Evolutionary conservation across 257 asterid genomes (phyloP).

Genomic region (Salvia splendens): DNA sequence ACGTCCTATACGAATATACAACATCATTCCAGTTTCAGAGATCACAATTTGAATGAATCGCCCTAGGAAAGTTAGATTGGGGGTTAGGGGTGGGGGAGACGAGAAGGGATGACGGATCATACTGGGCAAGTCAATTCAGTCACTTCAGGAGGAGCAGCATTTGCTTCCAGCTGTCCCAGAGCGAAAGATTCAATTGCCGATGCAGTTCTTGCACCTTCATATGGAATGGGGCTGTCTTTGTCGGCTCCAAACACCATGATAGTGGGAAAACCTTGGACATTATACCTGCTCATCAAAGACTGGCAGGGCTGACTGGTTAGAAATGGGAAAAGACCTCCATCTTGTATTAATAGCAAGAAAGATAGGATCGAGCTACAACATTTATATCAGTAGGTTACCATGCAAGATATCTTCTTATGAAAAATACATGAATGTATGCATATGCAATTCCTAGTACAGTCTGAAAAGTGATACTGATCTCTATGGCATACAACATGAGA

Average conservation of each 20-base stretch:
- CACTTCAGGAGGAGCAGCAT: conserved; percentile 92
- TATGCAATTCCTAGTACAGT: no score
- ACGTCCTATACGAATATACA: conserved; percentile 54
- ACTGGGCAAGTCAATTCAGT: conserved; percentile 84
- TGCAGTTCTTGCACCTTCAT: conserved; percentile 92
- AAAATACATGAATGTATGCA: no score
- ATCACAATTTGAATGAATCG: background rate
- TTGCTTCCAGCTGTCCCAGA: conserved; percentile 79
- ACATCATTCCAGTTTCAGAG: conserved; percentile 18
- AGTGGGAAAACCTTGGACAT: conserved; percentile 97
- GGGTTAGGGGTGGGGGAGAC: conserved; percentile 12
- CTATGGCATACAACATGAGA: no score
- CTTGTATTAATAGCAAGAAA: conserved; percentile 14
- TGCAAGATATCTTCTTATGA: background rate
- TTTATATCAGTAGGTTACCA: conserved; percentile 18
- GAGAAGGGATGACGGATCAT: conserved; percentile 24
- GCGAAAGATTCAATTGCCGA: conserved; percentile 88
- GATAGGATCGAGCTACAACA: background rate
- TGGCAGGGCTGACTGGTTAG: conserved; percentile 55
- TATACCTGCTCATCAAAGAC: conserved; percentile 98
- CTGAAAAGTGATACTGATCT: no score
- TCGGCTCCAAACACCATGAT: conserved; percentile 96
- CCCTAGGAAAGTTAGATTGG: background rate
- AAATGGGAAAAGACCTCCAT: conserved; percentile 14
- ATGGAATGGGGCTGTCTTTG: conserved; percentile 77